These are phyloP conservation scores for Bryum argenteum DNA, from an alignment of 225 moss, liverwort and hornwort genomes.

Conservation along the genomic window DNA sequence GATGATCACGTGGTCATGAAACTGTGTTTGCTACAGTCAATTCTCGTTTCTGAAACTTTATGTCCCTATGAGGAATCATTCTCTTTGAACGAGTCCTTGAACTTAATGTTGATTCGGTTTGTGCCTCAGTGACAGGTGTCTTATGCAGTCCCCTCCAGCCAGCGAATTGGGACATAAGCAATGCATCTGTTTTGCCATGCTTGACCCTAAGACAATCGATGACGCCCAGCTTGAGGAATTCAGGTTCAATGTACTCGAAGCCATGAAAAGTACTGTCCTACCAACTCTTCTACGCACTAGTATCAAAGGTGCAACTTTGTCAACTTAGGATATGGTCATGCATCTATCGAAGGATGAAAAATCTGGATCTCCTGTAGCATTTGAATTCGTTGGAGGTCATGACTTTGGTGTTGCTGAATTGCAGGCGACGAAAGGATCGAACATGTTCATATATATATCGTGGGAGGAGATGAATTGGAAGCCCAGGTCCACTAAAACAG, in stretches of 20 bases:
- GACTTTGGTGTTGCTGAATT: conserved; percentile 26
- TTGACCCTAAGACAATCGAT: conserved; percentile 11
- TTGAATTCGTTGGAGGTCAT: conserved; percentile 20
- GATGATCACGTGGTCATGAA: background rate
- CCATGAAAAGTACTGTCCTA: conserved; percentile 49
- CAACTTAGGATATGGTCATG: conserved; percentile 15
- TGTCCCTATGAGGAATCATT: no score
- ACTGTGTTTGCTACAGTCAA: background rate
- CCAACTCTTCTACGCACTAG: conserved; percentile 53
- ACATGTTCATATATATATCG: conserved; percentile 55
- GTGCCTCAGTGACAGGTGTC: conserved; percentile 33
- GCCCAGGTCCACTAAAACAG: conserved; percentile 37
- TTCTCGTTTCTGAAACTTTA: no score
- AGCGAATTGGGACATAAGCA: conserved; percentile 30
- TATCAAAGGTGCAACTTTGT: conserved; percentile 55
- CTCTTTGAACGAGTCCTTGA: background rate
- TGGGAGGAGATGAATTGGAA: conserved; percentile 78
- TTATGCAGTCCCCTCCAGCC: conserved; percentile 22
- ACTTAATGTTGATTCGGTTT: conserved; percentile 22
- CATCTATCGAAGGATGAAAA: background rate
- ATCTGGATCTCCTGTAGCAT: conserved; percentile 12
- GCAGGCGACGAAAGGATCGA: conserved; percentile 75
- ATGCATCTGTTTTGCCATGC: conserved; percentile 64
- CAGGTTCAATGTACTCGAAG: conserved; percentile 42
- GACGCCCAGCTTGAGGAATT: conserved; percentile 31